These are phyloP conservation scores for Amanita rubescens DNA, from an alignment of 768 basidiomycete species.

Conservation along the genomic window DNA sequence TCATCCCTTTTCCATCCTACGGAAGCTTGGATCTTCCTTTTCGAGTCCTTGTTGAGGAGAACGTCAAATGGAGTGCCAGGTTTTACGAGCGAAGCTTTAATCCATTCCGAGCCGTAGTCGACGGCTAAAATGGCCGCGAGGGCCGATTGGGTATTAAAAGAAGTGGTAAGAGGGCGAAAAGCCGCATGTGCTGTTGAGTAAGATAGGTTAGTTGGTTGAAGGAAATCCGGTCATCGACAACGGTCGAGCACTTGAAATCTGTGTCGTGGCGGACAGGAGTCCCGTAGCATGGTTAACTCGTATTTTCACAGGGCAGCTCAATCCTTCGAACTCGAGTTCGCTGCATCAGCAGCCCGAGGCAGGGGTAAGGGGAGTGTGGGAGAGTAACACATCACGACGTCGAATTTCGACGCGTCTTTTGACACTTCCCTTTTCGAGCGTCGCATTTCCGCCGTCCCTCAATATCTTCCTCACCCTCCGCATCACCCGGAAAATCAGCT, in stretches of 20 bases:
- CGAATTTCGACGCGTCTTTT: too few relatives aligned
- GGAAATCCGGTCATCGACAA: neutral
- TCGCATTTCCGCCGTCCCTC: too few relatives aligned
- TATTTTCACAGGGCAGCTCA: too few relatives aligned
- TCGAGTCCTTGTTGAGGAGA: constrained; percentile 92
- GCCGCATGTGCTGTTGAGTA: neutral
- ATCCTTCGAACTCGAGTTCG: too few relatives aligned
- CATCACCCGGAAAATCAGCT: too few relatives aligned
- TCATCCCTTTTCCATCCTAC: constrained; percentile 93
- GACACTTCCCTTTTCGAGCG: too few relatives aligned
- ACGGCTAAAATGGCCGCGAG: constrained; percentile 84
- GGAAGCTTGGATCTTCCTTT: constrained; percentile 86
- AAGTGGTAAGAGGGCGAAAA: constrained; percentile 30
- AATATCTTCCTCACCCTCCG: too few relatives aligned
- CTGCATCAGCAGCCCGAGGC: too few relatives aligned
- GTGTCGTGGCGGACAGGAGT: constrained; percentile 32
- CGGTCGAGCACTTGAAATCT: neutral
- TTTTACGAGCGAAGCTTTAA: constrained; percentile 93
- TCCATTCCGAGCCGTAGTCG: constrained; percentile 98
- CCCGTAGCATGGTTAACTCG: too few relatives aligned
- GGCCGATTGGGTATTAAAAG: constrained; percentile 34
- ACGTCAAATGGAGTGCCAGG: constrained; percentile 95
- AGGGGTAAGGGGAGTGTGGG: too few relatives aligned
- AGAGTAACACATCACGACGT: too few relatives aligned
- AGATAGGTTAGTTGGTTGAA: neutral